Percentiles rank a stretch among this genome's conserved stretches.
phyloP scores from a whole-genome alignment of 805 yeast genomes.

The Kazachstania africana region DNA sequence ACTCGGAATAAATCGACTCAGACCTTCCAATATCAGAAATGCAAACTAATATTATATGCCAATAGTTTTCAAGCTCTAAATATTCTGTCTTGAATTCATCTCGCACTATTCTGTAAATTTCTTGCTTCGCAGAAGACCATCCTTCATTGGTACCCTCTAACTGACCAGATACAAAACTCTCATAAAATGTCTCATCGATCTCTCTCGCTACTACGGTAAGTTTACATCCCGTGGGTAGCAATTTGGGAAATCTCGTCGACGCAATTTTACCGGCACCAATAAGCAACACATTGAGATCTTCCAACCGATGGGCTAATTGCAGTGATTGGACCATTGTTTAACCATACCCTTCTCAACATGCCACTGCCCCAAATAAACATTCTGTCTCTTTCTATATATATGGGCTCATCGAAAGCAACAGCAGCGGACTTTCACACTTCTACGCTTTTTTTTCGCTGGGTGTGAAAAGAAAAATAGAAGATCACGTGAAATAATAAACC shows the following conservation, averaged over 20 bases:
- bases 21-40: slow-evolving; percentile 18
- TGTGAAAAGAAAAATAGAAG: too few relatives aligned
- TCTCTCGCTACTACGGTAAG: slow-evolving; percentile 20
- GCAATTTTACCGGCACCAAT: slow-evolving; percentile 29
- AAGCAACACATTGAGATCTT: slow-evolving; percentile 16
- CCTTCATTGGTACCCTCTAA: slow-evolving; percentile 2
- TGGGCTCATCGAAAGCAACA: too few relatives aligned
- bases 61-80: slow-evolving; percentile 11
- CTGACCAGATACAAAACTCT: neutral
- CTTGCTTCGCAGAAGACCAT: slow-evolving; percentile 6
- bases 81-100: slow-evolving; percentile 8
- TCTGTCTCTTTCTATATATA: too few relatives aligned
- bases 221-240: slow-evolving; percentile 24
- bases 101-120: slow-evolving; percentile 10
- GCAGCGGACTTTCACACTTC: too few relatives aligned
- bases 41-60: slow-evolving; percentile 23
- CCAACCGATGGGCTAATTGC: slow-evolving; percentile 22
- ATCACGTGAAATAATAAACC: too few relatives aligned
- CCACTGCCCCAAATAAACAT: neutral
- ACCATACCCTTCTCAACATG: neutral
- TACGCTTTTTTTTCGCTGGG: too few relatives aligned
- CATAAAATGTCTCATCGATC: slow-evolving; percentile 1
- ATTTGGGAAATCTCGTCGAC: slow-evolving; percentile 20
- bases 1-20: slow-evolving; percentile 14
- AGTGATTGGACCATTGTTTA: slow-evolving; percentile 12